A percentile compares a stretch with the other conserved stretches of the same genome.
phyloP scores from a whole-genome alignment of 768 basidiomycete species.

The Boletus vinaceobasis region DNA sequence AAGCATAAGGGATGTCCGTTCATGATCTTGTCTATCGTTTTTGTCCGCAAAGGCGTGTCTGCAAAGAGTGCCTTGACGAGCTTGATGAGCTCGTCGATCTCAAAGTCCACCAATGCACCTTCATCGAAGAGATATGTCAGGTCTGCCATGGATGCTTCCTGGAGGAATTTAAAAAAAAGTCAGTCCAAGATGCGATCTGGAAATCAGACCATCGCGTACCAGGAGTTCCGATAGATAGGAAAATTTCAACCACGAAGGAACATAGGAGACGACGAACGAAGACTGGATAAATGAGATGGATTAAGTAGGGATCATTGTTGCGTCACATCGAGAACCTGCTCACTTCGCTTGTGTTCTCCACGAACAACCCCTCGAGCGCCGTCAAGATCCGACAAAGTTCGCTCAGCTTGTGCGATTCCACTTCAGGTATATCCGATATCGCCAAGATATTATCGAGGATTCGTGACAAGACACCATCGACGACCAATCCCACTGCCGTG shows the following conservation, averaged over 20 bases:
- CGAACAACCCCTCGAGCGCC: constrained; percentile 77
- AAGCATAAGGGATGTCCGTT: constrained; percentile 45
- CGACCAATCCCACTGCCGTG: constrained; percentile 63
- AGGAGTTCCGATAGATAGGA: constrained; percentile 90
- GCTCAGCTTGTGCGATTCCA: constrained; percentile 79
- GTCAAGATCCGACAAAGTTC: constrained; percentile 80
- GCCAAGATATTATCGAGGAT: constrained; percentile 72
- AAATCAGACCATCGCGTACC: constrained; percentile 44
- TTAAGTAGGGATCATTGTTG: neutral
- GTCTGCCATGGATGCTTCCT: constrained; percentile 93
- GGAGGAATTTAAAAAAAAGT: constrained; percentile 7
- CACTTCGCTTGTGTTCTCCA: constrained; percentile 60
- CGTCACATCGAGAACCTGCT: constrained; percentile 11
- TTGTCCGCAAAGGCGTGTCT: constrained; percentile 77
- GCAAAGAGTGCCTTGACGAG: constrained; percentile 88
- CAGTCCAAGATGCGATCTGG: neutral
- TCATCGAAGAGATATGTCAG: constrained; percentile 90
- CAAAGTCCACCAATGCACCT: constrained; percentile 87
- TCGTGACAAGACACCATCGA: constrained; percentile 62
- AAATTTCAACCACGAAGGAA: constrained; percentile 94
- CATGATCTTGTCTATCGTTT: constrained; percentile 72
- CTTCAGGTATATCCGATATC: constrained; percentile 81
- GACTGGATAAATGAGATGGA: constrained; percentile 37
- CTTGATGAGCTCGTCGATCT: constrained; percentile 73
- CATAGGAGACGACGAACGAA: constrained; percentile 77